Evolutionary conservation across 805 yeast species (phyloP).

Genomic region (Teunomyces gatunensis): DNA sequence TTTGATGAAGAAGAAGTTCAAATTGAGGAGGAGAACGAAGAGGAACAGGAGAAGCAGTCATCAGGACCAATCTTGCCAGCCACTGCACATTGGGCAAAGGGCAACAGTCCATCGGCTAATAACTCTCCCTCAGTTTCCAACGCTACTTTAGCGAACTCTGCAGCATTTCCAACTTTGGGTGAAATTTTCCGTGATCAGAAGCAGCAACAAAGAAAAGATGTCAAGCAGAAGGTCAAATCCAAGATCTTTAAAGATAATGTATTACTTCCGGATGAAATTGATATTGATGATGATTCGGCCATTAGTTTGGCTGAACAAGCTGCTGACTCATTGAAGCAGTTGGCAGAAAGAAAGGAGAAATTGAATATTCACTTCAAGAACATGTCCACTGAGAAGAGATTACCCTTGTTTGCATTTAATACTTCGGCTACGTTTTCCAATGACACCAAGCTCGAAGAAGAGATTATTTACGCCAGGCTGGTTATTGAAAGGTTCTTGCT

Average conservation of each 20-base stretch:
- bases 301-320: constrained; percentile 48
- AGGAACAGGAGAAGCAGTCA: not conserved
- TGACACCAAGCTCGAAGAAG: constrained; percentile 35
- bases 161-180: constrained; percentile 62
- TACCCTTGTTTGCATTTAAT: constrained; percentile 54
- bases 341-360: constrained; percentile 35
- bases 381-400: constrained; percentile 19
- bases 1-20: constrained; percentile 10
- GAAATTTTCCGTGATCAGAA: constrained; percentile 41
- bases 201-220: constrained; percentile 27
- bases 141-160: constrained; percentile 42
- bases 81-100: constrained; percentile 63
- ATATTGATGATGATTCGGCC: constrained; percentile 46
- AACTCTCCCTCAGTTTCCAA: constrained; percentile 38
- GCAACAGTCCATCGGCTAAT: constrained; percentile 22
- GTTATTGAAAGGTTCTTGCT: constrained; percentile 41
- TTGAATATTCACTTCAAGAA: constrained; percentile 39
- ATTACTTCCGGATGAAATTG: constrained; percentile 47
- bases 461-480: constrained; percentile 34
- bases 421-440: constrained; percentile 22
- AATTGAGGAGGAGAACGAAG: constrained; percentile 2
- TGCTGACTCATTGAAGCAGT: constrained; percentile 38
- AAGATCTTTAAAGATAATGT: constrained; percentile 32
- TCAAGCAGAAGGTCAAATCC: constrained; percentile 25
- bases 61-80: constrained; percentile 58